Evolutionary conservation across 345 rosid genomes (phyloP).

Genomic region (Murraya paniculata): DNA sequence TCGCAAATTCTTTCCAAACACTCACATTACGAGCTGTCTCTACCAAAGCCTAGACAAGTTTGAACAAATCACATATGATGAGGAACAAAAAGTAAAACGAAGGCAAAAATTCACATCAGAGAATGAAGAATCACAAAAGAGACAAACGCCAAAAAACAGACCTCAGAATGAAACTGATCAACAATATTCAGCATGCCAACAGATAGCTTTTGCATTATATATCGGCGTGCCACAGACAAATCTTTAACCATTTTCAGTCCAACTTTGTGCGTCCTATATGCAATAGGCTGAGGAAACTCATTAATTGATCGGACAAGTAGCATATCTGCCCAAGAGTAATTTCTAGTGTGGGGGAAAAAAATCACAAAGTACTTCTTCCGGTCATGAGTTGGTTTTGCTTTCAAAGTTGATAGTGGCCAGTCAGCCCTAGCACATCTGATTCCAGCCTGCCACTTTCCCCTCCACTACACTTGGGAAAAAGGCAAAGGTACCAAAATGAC

Average conservation of each 20-base stretch:
- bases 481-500: constrained; percentile 10
- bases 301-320: constrained; percentile 68
- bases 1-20: constrained; percentile 94
- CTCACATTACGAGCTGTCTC: constrained; percentile 69
- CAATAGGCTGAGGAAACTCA: constrained; percentile 88
- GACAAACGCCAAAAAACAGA: constrained; percentile 18
- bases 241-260: constrained; percentile 89
- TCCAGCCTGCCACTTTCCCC: constrained; percentile 98
- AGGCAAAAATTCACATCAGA: not conserved
- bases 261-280: constrained; percentile 66
- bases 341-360: constrained; percentile 89
- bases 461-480: constrained; percentile 66
- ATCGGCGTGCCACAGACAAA: constrained; percentile 70
- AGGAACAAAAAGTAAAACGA: constrained; percentile 15
- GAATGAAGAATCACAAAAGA: not conserved
- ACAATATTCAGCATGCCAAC: constrained; percentile 84
- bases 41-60: constrained; percentile 60
- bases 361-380: constrained; percentile 87
- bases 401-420: constrained; percentile 91
- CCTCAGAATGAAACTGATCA: constrained; percentile 84
- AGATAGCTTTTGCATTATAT: constrained; percentile 81
- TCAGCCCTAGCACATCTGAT: constrained; percentile 90
- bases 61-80: constrained; percentile 6
- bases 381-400: constrained; percentile 94
- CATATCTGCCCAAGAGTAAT: constrained; percentile 99